Evolutionary conservation across 2,329 filamentous ascomycete genomes (phyloP).

Genomic region (Penicillium glabrum): DNA sequence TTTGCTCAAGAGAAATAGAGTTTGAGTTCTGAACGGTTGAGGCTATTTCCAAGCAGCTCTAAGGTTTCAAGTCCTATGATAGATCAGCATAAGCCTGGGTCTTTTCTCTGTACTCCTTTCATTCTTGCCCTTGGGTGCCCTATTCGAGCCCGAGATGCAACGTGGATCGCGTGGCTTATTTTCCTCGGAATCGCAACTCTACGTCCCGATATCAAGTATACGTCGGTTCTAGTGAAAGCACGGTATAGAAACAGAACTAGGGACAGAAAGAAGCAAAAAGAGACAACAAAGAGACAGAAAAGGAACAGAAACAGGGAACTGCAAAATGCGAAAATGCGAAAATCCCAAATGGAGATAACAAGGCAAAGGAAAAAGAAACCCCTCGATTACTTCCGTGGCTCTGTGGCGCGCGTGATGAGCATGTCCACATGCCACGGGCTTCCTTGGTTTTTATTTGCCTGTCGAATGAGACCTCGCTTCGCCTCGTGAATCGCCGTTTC

Average conservation of each 20-base stretch:
- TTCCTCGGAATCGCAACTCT: conserved; percentile 6
- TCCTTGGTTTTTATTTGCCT: conserved; percentile 1
- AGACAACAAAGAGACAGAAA: not conserved
- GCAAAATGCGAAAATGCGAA: not conserved
- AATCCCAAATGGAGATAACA: not conserved
- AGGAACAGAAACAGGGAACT: not conserved
- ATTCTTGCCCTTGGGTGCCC: not conserved
- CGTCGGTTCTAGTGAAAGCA: not conserved
- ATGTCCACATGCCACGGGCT: conserved; percentile 12
- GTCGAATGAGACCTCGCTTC: conserved; percentile 7
- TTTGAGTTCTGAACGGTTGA: conserved; percentile 2
- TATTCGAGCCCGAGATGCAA: not conserved
- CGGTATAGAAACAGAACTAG: too few relatives aligned
- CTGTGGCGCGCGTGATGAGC: conserved; percentile 8
- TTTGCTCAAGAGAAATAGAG: conserved; percentile 1
- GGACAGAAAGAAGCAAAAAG: not conserved
- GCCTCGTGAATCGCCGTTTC: not conserved
- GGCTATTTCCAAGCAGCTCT: conserved; percentile 1
- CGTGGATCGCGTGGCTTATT: conserved; percentile 15
- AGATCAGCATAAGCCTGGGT: not conserved
- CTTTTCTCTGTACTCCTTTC: not conserved
- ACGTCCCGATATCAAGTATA: conserved; percentile 2
- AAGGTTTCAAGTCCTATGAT: not conserved
- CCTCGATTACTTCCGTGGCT: not conserved
- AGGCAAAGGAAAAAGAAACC: not conserved